Conservation (phyloP, 2,329 filamentous ascomycete species). For the Pestalotiopsis sp. region DNA sequence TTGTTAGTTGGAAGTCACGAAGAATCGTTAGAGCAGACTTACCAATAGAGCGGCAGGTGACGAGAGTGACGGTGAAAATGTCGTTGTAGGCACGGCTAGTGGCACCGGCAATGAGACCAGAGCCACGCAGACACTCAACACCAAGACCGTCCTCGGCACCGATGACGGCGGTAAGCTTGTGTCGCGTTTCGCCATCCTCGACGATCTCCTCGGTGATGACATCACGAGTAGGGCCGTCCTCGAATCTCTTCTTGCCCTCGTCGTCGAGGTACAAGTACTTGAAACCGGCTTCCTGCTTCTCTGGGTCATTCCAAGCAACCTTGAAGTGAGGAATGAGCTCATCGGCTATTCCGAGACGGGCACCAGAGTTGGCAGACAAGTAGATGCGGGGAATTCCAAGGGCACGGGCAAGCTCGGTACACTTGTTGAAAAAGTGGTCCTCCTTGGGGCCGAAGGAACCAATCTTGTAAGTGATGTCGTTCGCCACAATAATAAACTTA, state of each 20-base stretch:
- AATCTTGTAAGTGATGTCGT: constrained; percentile 99
- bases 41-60: constrained; percentile 97
- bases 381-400: constrained; percentile 96
- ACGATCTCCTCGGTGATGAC: constrained; percentile 87
- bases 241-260: constrained; percentile 83
- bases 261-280: constrained; percentile 95
- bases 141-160: constrained; percentile 94
- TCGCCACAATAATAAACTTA: constrained; percentile 94
- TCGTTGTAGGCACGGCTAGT: constrained; percentile 97
- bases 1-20: constrained; percentile 32
- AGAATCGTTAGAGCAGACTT: constrained; percentile 32
- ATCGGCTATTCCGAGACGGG: constrained; percentile 93
- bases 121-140: constrained; percentile 96
- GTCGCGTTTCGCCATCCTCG: constrained; percentile 85
- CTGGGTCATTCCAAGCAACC: constrained; percentile 89
- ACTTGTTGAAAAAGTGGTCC: constrained; percentile 99
- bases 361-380: constrained; percentile 97
- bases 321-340: constrained; percentile 97
- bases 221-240: constrained; percentile 72
- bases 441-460: constrained; percentile 96
- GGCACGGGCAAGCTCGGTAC: constrained; percentile 92
- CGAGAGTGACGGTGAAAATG: constrained; percentile 96
- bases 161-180: constrained; percentile 93
- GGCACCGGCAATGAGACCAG: constrained; percentile 96
- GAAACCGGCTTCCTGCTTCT: constrained; percentile 85